Base-by-base conservation (phyloP, 1,284 basidiomycete genomes). In the Rhodotorula sp. region DNA sequence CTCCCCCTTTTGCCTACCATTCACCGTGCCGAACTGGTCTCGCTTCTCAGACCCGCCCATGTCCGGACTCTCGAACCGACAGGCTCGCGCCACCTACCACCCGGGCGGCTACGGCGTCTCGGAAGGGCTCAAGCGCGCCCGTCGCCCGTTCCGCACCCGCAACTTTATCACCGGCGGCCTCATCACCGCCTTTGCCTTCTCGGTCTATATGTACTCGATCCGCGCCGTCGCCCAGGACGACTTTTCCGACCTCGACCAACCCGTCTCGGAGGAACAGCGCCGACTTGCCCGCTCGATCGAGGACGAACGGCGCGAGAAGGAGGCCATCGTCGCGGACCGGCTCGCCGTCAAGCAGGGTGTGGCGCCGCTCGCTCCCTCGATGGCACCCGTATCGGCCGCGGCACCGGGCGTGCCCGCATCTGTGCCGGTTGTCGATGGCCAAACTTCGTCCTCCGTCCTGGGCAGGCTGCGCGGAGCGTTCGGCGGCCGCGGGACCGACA, bases 191-290 rank as follows among this genome's bases (percentile, higher is more conserved):
- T 96, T 97, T 81, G 88, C 88, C 46, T 86, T 88, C n/a, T 88
- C 89, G 59, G 89, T 97, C 23, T 98, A 93, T 87, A 86, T 88
- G 15, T 98, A 97, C 83, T 95, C 93, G 21, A 95, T 98, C 80
- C 87, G 88, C 57, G 93, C 93, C 18, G 93, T 97, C 70, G 92
- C 91, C 80, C 93, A 97, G 80, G 94, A 97, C 79, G 89, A 90
- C 69, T 96, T 96, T 80, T 68, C 73, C 60, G 78, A 79, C 75
- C 65, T 79, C 39, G 72, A 65, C 49, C 34, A 71, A 14, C 73
- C 77, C 26, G 39, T 68, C 21, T 61, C 48, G 26, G 68, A 67
- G 12, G 66, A 65, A 15, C 58, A 71, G 57, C 49, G 71, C n/a
- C 47, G 34, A 49, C 39, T 34, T 23, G 58, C 66, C 26, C 48